phyloP scores from a whole-genome alignment of 140 eudicot genomes.

The Flaveria floridana region DNA sequence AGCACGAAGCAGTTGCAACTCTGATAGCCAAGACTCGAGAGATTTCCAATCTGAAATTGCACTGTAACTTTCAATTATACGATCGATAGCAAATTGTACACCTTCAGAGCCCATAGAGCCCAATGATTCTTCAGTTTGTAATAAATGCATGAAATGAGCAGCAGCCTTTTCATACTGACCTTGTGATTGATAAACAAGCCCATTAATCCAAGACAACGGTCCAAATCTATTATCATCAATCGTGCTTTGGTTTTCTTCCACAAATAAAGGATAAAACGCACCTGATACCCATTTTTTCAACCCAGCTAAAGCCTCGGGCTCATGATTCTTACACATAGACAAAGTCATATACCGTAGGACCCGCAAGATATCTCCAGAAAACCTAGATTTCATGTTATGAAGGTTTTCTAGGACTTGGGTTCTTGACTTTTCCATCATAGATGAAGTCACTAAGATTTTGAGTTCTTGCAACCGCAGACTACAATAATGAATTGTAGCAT shows the following conservation, averaged over 20 bases:
- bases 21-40: slow-evolving; percentile 87
- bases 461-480: slow-evolving; percentile 76
- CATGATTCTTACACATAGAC: slow-evolving; percentile 76
- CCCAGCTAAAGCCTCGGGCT: slow-evolving; percentile 79
- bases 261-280: slow-evolving; percentile 68
- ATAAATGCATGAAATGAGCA: slow-evolving; percentile 78
- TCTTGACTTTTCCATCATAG: slow-evolving; percentile 68
- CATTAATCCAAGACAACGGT: slow-evolving; percentile 76
- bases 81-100: slow-evolving; percentile 78
- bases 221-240: slow-evolving; percentile 39
- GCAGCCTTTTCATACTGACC: slow-evolving; percentile 97
- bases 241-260: slow-evolving; percentile 56
- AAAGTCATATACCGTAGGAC: slow-evolving; percentile 66
- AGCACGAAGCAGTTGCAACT: slow-evolving; percentile 85
- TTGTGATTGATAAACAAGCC: slow-evolving; percentile 88
- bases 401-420: slow-evolving; percentile 54
- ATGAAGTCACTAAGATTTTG: slow-evolving; percentile 53
- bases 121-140: slow-evolving; percentile 82
- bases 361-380: slow-evolving; percentile 63
- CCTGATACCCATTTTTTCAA: slow-evolving; percentile 73
- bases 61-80: slow-evolving; percentile 79
- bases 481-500: slow-evolving; percentile 82
- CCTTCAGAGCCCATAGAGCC: slow-evolving; percentile 87
- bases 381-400: slow-evolving; percentile 54
- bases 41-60: slow-evolving; percentile 96